These are phyloP conservation scores for Esteya vermicola DNA, from an alignment of 2,329 filamentous ascomycete genomes.

Conservation along the genomic window DNA sequence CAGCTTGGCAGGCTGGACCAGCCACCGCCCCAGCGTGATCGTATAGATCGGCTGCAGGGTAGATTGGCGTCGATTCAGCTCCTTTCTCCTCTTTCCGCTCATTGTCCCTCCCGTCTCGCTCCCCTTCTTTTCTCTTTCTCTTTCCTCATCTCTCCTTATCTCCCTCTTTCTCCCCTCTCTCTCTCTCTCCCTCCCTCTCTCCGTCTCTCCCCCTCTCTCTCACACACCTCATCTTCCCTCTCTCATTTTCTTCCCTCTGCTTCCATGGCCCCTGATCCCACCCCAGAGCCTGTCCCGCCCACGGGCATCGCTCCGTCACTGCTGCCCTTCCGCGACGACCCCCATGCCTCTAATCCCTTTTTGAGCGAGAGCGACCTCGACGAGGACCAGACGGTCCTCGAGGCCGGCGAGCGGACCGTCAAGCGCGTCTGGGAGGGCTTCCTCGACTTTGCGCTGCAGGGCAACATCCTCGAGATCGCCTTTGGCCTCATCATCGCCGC, in stretches of 20 bases:
- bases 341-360: slow-evolving; percentile 18
- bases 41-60: no score
- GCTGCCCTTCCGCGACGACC: slow-evolving; percentile 12
- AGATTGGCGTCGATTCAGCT: no score
- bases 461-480: slow-evolving; percentile 63
- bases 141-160: not conserved
- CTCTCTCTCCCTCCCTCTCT: no score
- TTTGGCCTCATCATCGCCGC: slow-evolving; percentile 61
- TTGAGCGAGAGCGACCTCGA: slow-evolving; percentile 19
- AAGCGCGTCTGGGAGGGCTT: slow-evolving; percentile 47
- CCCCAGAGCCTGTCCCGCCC: not conserved
- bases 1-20: no score
- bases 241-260: not conserved
- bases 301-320: slow-evolving; percentile 2
- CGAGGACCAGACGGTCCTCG: slow-evolving; percentile 21
- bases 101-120: not conserved
- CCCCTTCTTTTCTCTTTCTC: not conserved
- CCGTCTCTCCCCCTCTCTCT: no score
- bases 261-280: not conserved
- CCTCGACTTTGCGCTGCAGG: slow-evolving; percentile 57
- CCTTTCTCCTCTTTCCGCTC: not conserved
- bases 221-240: no score
- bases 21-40: no score
- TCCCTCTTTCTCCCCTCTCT: not conserved
- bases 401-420: slow-evolving; percentile 30